A percentile compares a stretch with the other conserved stretches of the same genome.
Evolutionary conservation across 352 stramenopile species (phyloP).

Genomic region (Elongisporangium senticosum): DNA sequence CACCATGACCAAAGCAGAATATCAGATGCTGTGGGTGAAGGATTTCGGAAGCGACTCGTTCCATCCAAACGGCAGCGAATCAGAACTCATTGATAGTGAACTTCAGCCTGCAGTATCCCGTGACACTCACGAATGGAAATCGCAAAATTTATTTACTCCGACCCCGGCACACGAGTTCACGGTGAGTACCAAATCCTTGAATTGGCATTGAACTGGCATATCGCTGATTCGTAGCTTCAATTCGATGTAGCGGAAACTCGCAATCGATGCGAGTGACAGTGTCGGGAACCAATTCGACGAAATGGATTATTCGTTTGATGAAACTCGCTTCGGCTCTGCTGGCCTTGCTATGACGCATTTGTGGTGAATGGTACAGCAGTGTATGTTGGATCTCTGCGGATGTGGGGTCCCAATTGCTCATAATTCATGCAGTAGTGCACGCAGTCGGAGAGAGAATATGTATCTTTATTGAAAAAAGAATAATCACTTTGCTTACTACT

Average conservation of each 20-base stretch:
- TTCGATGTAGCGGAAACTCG: background rate
- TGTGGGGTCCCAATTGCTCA: background rate
- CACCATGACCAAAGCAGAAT: conserved; percentile 1
- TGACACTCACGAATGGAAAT: conserved; percentile 26
- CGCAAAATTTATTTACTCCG: conserved; percentile 2
- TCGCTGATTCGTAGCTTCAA: background rate
- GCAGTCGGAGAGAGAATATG: background rate
- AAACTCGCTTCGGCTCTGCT: background rate
- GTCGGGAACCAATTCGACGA: background rate
- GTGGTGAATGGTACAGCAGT: background rate
- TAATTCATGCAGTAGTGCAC: background rate
- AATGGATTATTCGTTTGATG: background rate
- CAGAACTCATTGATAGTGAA: background rate
- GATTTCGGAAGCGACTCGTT: conserved; percentile 2
- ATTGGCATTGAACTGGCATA: too few species aligned
- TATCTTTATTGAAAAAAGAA: background rate
- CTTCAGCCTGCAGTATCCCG: conserved; percentile 1
- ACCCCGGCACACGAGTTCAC: conserved; percentile 1
- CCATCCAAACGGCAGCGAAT: background rate
- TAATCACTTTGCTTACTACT: background rate
- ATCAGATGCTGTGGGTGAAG: conserved; percentile 13
- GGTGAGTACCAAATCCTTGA: background rate
- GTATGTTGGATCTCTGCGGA: background rate
- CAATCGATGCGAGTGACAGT: background rate
- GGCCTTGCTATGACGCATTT: background rate